phyloP scores from a whole-genome alignment of 139 green algal species.

The Tetraselmis chui region DNA sequence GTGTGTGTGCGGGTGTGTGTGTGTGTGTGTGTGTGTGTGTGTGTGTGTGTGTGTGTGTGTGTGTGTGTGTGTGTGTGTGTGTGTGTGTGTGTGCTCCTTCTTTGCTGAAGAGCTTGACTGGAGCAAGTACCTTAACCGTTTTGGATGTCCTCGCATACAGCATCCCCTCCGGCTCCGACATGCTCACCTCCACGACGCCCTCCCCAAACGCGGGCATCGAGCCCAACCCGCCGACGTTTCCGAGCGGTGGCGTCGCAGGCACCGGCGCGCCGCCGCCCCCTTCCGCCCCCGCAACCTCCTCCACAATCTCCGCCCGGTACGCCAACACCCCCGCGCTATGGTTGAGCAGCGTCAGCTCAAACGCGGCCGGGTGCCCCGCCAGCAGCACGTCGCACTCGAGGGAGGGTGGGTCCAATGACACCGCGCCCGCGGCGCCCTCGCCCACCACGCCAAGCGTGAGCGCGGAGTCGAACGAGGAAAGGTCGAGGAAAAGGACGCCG shows the following conservation, averaged over 20 bases:
- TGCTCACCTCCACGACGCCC: conserved; percentile 6
- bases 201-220: background rate
- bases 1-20: no score
- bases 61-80: no score
- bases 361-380: conserved; percentile 37
- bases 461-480: background rate
- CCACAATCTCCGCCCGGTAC: background rate
- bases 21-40: no score
- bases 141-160: conserved; percentile 10
- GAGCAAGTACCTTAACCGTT: conserved; percentile 2
- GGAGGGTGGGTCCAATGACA: conserved; percentile 43
- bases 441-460: conserved; percentile 37
- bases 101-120: no score
- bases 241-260: background rate
- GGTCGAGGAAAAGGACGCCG: background rate
- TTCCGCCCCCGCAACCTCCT: background rate
- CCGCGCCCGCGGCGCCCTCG: conserved; percentile 42
- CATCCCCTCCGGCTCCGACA: conserved; percentile 2
- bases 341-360: conserved; percentile 47
- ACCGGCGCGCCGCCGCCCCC: background rate
- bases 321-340: conserved; percentile 26
- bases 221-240: no score
- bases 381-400: conserved; percentile 40
- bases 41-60: no score
- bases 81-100: no score